Evolutionary conservation across 1,284 basidiomycete genomes (phyloP).

Genomic region (Moniliophthora roreri): DNA sequence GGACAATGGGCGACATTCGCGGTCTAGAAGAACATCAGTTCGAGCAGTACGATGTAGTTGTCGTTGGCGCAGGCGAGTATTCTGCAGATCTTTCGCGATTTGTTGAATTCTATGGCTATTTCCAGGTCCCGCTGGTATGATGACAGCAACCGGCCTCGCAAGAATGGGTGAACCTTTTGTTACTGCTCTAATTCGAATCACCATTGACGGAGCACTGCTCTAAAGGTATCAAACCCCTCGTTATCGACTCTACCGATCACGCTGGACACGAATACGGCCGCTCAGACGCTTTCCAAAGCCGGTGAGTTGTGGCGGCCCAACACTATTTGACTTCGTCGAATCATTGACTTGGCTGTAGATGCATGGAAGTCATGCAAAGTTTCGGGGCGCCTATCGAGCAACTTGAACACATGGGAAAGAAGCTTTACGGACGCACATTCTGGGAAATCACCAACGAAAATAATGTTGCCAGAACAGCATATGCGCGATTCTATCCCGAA

Average conservation of each 20-base stretch:
- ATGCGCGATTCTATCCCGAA: neutral
- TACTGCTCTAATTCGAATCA: too few species aligned
- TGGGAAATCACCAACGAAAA: neutral
- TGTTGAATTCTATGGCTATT: neutral
- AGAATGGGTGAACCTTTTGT: neutral
- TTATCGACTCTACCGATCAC: neutral
- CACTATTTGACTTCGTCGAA: neutral
- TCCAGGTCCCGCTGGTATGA: slow-evolving; percentile 4
- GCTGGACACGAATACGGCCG: neutral
- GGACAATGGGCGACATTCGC: too few species aligned
- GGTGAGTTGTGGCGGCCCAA: neutral
- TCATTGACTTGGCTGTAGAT: neutral
- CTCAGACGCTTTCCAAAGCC: neutral
- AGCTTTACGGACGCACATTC: neutral
- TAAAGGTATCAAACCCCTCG: neutral
- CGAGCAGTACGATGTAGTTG: neutral
- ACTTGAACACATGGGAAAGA: neutral
- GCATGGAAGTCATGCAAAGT: neutral
- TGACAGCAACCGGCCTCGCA: neutral
- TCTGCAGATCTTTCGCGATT: neutral
- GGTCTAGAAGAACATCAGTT: too few species aligned
- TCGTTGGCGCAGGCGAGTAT: neutral
- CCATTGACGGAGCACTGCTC: too few species aligned
- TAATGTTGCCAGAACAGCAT: neutral
- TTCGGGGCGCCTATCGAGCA: slow-evolving; percentile 1